Evolutionary conservation across 768 basidiomycete species (phyloP).

Genomic region (Tephrocybe sp.): DNA sequence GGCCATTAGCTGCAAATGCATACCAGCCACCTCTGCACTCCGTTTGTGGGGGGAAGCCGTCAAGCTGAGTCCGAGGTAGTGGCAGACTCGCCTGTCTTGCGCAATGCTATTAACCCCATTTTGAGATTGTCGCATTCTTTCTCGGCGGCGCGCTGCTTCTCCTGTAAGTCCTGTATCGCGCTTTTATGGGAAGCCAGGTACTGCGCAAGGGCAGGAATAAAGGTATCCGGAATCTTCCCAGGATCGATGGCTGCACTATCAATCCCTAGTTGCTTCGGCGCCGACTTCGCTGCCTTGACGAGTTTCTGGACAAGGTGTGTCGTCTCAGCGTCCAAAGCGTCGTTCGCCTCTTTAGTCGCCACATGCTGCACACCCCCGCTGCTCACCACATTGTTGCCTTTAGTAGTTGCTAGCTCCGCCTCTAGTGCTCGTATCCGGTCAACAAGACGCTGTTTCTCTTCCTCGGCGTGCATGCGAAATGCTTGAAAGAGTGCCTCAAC

Average conservation of each 20-base stretch:
- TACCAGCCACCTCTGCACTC: too few relatives aligned
- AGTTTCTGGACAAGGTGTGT: constrained; percentile 1
- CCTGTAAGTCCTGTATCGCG: not conserved
- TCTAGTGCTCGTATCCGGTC: constrained; percentile 12
- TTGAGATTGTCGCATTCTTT: constrained; percentile 1
- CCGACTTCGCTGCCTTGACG: not conserved
- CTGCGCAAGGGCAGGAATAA: constrained; percentile 9
- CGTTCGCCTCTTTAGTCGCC: not conserved
- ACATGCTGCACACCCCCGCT: too few relatives aligned
- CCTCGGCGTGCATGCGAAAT: not conserved
- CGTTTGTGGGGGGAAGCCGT: too few relatives aligned
- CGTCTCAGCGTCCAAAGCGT: not conserved
- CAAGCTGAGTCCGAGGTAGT: too few relatives aligned
- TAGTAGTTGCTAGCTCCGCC: not conserved
- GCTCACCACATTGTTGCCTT: not conserved
- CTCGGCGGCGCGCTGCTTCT: not conserved
- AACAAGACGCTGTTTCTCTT: constrained; percentile 1
- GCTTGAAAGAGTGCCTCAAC: constrained; percentile 9
- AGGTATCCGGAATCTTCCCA: not conserved
- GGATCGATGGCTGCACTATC: not conserved
- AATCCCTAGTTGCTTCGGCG: not conserved
- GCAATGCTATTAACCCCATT: too few relatives aligned
- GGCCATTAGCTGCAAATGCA: too few relatives aligned
- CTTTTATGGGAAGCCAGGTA: constrained; percentile 7
- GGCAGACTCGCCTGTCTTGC: too few relatives aligned